Evolutionary conservation across 2,329 filamentous ascomycete species (phyloP).

Genomic region (Lasiodiplodia theobromae): DNA sequence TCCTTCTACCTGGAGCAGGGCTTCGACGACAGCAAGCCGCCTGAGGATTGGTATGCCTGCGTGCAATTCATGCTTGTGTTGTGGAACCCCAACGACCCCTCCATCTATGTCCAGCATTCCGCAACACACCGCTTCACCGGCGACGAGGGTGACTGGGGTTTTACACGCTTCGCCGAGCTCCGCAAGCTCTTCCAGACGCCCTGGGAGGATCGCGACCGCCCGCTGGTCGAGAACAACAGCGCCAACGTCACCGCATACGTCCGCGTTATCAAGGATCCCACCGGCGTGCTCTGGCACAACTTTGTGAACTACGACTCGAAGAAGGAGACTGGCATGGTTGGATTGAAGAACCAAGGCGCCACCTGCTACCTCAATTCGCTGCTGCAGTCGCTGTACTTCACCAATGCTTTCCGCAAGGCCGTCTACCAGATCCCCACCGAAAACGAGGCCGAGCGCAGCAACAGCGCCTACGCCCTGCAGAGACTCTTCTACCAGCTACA

Average conservation of each 20-base stretch:
- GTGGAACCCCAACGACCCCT: constrained; percentile 94
- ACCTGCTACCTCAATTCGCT: constrained; percentile 62
- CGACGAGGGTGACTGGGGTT: constrained; percentile 98
- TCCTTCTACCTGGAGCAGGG: constrained; percentile 98
- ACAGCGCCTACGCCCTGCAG: constrained; percentile 93
- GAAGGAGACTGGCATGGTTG: constrained; percentile 96
- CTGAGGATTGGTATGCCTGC: constrained; percentile 95
- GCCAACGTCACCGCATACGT: constrained; percentile 86
- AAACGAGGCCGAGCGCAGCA: constrained; percentile 77
- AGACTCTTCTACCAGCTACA: constrained; percentile 94
- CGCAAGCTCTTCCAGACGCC: constrained; percentile 80
- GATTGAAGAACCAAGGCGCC: constrained; percentile 94
- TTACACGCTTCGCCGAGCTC: constrained; percentile 93
- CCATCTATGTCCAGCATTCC: constrained; percentile 74
- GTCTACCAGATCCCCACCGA: constrained; percentile 97
- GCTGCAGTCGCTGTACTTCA: constrained; percentile 55
- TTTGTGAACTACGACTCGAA: constrained; percentile 94
- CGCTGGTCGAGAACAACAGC: constrained; percentile 77
- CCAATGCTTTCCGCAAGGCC: constrained; percentile 94
- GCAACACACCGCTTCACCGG: constrained; percentile 97
- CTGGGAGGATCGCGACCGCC: constrained; percentile 74
- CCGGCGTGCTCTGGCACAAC: constrained; percentile 88
- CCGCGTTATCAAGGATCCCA: constrained; percentile 83
- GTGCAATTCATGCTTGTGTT: constrained; percentile 94
- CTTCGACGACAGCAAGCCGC: constrained; percentile 74